Evolutionary conservation across 352 stramenopile species (phyloP), one percentile per base, ranked within the genome.

Genomic region (Saprolegnia diclina): DNA sequence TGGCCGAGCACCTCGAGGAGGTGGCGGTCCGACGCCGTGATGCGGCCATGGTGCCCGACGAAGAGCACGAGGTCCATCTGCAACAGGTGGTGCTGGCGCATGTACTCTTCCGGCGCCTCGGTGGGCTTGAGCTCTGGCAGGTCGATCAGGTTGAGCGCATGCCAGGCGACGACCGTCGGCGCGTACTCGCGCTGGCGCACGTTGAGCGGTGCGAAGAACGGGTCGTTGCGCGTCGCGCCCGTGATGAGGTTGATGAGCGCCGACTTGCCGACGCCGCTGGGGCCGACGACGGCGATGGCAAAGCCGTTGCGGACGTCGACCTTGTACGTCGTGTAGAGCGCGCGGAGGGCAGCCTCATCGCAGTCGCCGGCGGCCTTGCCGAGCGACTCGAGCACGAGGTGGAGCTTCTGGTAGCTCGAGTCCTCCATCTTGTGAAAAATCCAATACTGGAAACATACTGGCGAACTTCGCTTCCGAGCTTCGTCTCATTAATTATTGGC

Each of bases 241-340:
- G 63, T 69, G 63, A 69, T 45, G 35, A 62, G 21, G 50, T 69
- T 69, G 37, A 69, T 56, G 1, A 69, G 29, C 2, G 63, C 63
- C 16, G 42, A 61, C 53, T 69, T 61, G 35, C 63, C 63, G 35
- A 56, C 46, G 19, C 63, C 63, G 38, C 63, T 69, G 10, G 63
- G 63, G 19, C 46, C 63, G 10, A 69, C 11, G 38, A 69, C 63
- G 1, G 50, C 63, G 18, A 69, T 40, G 22, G 46, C 21, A 21
- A 69, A 69, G 45, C 13, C 16, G 14, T 4, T 21, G n/a, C 63
- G 22, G 5, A 29, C 11, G 42, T 69, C 46, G n/a, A 69, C n/a
- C 14, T 37, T 24, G 26, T 62, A 69, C n/a, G 35, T 69, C n/a
- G 19, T 35, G 32, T 50, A n/a, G 13, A 69, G 18, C 19, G 63